phyloP scores from a whole-genome alignment of 306 rosid genomes.

The Fragaria nilgerrensis region DNA sequence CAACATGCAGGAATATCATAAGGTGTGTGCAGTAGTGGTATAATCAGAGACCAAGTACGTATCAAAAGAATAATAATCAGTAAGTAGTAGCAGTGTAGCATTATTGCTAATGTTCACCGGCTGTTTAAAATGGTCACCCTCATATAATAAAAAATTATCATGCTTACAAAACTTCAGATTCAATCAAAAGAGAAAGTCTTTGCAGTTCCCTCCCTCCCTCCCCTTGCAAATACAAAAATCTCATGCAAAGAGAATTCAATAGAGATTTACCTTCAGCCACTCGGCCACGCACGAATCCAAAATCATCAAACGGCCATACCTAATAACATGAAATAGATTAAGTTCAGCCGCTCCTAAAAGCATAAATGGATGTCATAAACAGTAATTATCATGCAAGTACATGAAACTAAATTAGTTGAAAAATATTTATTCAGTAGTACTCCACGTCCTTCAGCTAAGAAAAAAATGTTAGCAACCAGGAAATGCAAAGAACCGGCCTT shows the following conservation, averaged over 20 bases:
- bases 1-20: too few species aligned
- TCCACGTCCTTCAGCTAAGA: not conserved
- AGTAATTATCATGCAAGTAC: not conserved
- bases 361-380: not conserved
- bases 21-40: not conserved
- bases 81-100: not conserved
- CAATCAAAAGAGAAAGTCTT: too few species aligned
- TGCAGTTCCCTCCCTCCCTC: too few species aligned
- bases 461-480: too few species aligned
- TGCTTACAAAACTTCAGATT: too few species aligned
- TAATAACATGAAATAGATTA: slow-evolving; percentile 23
- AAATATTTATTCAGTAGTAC: not conserved
- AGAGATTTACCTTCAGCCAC: not conserved
- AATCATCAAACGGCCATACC: slow-evolving; percentile 78
- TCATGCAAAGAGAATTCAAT: not conserved
- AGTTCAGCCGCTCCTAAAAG: not conserved
- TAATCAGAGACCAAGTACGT: not conserved
- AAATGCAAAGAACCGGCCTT: not conserved
- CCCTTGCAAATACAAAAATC: too few species aligned
- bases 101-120: not conserved
- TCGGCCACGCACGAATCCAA: slow-evolving; percentile 48
- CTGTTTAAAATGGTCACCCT: not conserved
- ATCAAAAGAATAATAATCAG: too few species aligned
- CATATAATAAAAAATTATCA: too few species aligned
- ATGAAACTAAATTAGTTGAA: not conserved